Evolutionary conservation across 768 basidiomycete genomes (phyloP), one percentile per base, ranked within the genome.

Genomic region (Paxillus rubicundulus): DNA sequence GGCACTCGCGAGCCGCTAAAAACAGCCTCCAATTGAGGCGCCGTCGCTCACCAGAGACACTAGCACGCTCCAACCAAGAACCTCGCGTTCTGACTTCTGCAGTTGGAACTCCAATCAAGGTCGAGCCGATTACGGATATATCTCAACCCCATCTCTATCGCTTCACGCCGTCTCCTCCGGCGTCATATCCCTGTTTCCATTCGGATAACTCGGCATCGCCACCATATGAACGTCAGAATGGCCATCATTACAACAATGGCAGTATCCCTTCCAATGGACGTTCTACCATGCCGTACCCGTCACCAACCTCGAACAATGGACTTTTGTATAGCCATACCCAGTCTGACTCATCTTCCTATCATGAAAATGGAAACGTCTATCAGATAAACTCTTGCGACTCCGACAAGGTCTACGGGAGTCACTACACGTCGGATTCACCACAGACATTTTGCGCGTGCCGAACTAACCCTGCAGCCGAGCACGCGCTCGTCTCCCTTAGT

Each of bases 1-100:
- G 89, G 89, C 89, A 91, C 67, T 90, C 89, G 13, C 81, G 89
- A 38, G 87, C 89, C 3, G 80, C 85, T 8, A 87, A 89, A 66
- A 86, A 85, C 61, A 67, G 75, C 12, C 67, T 81, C 8, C 64
- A 78, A 40, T 63, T 71, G 32, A 78, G 78, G 64, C 70, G 71
- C 50, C 71, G 71, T 51, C 65, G 69, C 49, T 73, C 74, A 55
- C 61, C 73, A 33, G 71, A 70, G 47, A 63, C 66, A 12, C 71
- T 68, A 50, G 64, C 48, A 14, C 63, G 64, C 40, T 47, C 69
- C 10, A 71, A 59, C 61, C 70, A 68, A 55, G 70, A 73, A 60
- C 69, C 74, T 32, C 72, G 69, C 54, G 67, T 74, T 57, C 68
- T 70, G 27, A 68, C 74, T 38, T 72, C 77, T 55, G 70, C 76